phyloP scores from a whole-genome alignment of 2,329 filamentous ascomycete species.

The Mycosphaerelloides madeirae region DNA sequence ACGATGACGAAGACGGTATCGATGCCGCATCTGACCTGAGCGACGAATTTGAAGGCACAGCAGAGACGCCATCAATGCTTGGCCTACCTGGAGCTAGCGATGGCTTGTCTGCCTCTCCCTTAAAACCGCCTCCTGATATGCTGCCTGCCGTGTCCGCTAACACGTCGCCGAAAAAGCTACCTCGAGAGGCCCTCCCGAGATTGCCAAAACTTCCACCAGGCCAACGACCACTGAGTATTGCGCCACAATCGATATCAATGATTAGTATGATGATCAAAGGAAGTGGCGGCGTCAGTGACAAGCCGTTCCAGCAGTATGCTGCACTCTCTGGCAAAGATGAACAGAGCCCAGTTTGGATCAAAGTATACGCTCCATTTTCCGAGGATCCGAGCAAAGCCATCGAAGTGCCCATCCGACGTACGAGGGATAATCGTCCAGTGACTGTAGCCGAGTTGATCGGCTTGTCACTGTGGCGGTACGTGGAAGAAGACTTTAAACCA shows the following conservation, averaged over 20 bases:
- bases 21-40: constrained; percentile 43
- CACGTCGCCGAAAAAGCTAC: constrained; percentile 60
- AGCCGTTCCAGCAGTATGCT: constrained; percentile 73
- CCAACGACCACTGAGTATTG: constrained; percentile 61
- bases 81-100: constrained; percentile 55
- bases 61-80: constrained; percentile 68
- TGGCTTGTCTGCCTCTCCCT: constrained; percentile 44
- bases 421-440: constrained; percentile 64
- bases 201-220: constrained; percentile 67
- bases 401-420: constrained; percentile 66
- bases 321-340: constrained; percentile 74
- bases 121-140: constrained; percentile 40
- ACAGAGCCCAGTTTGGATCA: constrained; percentile 67
- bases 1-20: constrained; percentile 36
- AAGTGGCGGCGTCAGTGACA: constrained; percentile 47
- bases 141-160: constrained; percentile 39
- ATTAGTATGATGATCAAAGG: constrained; percentile 55
- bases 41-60: constrained; percentile 54
- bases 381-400: constrained; percentile 59
- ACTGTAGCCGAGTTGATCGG: constrained; percentile 79
- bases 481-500: constrained; percentile 70
- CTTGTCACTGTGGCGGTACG: constrained; percentile 70
- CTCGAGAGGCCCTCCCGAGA: constrained; percentile 52
- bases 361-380: constrained; percentile 72
- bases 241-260: constrained; percentile 67